phyloP scores from a whole-genome alignment of 2,329 filamentous ascomycete species.

The Apiospora rasikravindrae region DNA sequence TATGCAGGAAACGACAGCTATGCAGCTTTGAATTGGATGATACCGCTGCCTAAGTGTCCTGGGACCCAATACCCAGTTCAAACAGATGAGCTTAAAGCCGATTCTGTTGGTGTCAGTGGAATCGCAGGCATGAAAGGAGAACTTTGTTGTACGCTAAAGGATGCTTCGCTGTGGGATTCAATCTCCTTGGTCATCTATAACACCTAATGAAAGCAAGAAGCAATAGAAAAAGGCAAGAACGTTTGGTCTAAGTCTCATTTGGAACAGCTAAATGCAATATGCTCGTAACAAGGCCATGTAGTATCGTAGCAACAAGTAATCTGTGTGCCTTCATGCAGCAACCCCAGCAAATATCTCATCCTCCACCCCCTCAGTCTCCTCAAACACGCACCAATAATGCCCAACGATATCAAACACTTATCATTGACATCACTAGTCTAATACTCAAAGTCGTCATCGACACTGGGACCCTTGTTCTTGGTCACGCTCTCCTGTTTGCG shows the following conservation, averaged over 20 bases:
- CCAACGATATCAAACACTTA: background rate
- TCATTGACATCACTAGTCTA: slow-evolving; percentile 42
- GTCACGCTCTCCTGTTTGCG: slow-evolving; percentile 88
- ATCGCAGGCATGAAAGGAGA: background rate
- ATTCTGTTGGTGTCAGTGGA: background rate
- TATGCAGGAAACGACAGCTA: background rate
- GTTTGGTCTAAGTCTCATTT: background rate
- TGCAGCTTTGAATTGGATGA: background rate
- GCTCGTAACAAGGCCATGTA: slow-evolving; percentile 1
- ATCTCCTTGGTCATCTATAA: background rate
- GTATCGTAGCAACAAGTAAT: slow-evolving; percentile 7
- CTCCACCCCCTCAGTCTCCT: background rate
- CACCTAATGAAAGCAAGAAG: background rate
- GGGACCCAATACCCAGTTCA: background rate
- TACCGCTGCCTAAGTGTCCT: background rate
- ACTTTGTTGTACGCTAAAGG: background rate
- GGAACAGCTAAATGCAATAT: slow-evolving; percentile 9
- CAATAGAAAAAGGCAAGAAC: background rate
- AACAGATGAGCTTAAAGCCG: background rate
- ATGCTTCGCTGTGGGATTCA: background rate
- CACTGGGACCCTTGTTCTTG: slow-evolving; percentile 83
- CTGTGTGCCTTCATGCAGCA: background rate
- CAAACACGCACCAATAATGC: background rate
- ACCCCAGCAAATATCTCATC: background rate
- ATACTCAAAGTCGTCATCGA: slow-evolving; percentile 99